A percentile compares a stretch with the other conserved stretches of the same genome.
Evolutionary conservation across 495 filamentous ascomycete species (phyloP).

Genomic region (Geopyxis carbonaria): DNA sequence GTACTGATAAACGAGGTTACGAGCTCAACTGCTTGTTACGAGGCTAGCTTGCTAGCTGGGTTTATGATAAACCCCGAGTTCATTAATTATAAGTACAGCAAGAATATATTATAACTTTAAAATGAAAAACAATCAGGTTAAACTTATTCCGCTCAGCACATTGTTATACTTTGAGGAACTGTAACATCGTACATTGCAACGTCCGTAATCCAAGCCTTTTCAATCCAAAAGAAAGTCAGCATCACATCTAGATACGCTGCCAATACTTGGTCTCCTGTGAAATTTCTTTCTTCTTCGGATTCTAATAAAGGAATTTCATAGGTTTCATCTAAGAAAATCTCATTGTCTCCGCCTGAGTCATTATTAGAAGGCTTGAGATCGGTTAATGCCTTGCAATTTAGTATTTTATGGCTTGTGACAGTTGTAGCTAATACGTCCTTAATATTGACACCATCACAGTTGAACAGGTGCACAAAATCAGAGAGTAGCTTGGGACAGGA

Average conservation of each 20-base stretch:
- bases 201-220: constrained; percentile 3
- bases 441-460: background rate
- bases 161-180: constrained; percentile 10
- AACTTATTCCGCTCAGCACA: no score
- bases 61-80: no score
- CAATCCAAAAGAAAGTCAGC: constrained; percentile 11
- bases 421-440: background rate
- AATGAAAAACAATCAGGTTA: no score
- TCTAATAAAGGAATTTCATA: background rate
- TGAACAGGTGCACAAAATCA: background rate
- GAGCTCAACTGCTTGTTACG: no score
- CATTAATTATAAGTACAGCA: no score
- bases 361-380: background rate
- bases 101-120: no score
- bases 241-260: constrained; percentile 8
- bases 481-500: constrained; percentile 4
- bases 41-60: no score
- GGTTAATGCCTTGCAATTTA: background rate
- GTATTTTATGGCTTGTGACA: background rate
- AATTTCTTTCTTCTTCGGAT: background rate
- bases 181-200: constrained; percentile 10
- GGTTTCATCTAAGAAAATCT: constrained; percentile 2
- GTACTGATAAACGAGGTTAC: no score
- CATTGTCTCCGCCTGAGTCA: background rate
- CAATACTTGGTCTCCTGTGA: constrained; percentile 4